Evolutionary conservation across 306 rosid genomes (phyloP).

Genomic region (Alnus rubra): DNA sequence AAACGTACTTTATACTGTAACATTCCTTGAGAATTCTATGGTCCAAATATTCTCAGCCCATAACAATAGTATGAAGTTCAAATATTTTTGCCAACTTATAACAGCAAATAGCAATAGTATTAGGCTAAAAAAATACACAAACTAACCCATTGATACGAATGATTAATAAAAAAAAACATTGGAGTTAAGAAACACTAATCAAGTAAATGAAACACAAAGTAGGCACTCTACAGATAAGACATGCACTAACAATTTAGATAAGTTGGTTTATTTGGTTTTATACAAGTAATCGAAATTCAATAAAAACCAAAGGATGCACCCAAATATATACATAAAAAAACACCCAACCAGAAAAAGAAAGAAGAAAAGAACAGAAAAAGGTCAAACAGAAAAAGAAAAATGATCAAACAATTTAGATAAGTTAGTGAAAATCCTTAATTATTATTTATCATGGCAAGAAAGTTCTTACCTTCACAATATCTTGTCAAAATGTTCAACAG

Average conservation of each 20-base stretch:
- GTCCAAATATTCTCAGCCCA: background rate
- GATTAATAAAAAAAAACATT: no score
- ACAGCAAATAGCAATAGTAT: background rate
- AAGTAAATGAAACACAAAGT: background rate
- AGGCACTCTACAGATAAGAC: background rate
- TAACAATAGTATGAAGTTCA: background rate
- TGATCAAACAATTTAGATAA: no score
- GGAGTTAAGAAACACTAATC: background rate
- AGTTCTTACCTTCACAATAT: constrained; percentile 41
- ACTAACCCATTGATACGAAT: background rate
- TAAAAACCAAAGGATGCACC: no score
- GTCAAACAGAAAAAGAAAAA: background rate
- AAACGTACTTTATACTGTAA: background rate
- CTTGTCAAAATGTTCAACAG: constrained; percentile 40
- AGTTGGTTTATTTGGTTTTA: background rate
- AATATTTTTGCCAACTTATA: background rate
- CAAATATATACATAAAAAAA: no score
- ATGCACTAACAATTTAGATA: background rate
- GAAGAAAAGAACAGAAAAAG: no score
- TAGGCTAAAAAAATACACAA: background rate
- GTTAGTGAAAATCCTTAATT: background rate
- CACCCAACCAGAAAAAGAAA: no score
- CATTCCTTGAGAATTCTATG: background rate
- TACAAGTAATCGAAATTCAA: no score
- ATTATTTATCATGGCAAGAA: constrained; percentile 1